These are phyloP conservation scores for Gossypium anomalum DNA, from an alignment of 345 rosid genomes.

Conservation along the genomic window DNA sequence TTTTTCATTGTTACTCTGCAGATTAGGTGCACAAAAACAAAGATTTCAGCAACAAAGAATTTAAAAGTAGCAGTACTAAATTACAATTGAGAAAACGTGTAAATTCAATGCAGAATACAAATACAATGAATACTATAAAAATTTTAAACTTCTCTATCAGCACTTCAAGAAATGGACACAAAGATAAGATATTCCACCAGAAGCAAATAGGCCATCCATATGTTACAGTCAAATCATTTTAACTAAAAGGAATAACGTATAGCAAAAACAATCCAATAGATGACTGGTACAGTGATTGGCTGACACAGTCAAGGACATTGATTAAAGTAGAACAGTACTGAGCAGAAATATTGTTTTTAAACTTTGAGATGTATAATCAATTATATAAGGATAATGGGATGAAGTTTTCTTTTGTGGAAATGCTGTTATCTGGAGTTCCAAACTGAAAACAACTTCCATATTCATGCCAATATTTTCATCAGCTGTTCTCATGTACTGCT, in stretches of 20 bases:
- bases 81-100: not conserved
- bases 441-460: not conserved
- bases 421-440: not conserved
- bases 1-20: conserved; percentile 96
- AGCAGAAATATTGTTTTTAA: not conserved
- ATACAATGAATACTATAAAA: not conserved
- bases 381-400: not conserved
- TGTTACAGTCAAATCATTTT: not conserved
- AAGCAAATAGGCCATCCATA: conserved; percentile 7
- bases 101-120: not conserved
- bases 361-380: not conserved
- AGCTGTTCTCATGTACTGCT: not conserved
- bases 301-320: not conserved
- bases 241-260: not conserved
- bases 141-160: not conserved
- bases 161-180: not conserved
- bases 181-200: not conserved
- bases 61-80: not conserved
- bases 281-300: not conserved
- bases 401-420: not conserved
- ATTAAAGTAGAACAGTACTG: not conserved
- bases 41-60: conserved; percentile 12
- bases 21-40: conserved; percentile 18
- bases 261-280: not conserved
- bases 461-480: not conserved